phyloP scores from a whole-genome alignment of 768 basidiomycete species.

The Termitomyces heimii region DNA sequence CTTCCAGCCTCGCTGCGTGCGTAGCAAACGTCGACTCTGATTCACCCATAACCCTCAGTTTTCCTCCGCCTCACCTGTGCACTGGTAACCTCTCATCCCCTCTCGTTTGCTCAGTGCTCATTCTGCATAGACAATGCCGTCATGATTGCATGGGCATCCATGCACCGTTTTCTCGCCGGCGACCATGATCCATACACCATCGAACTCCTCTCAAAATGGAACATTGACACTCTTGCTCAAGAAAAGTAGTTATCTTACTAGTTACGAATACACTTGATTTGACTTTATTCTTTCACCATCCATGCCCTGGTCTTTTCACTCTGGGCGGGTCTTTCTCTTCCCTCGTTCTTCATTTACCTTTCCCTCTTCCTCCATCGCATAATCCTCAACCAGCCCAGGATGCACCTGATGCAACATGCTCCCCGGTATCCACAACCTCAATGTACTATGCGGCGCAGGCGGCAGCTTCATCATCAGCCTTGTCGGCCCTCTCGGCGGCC shows the following conservation, averaged over 20 bases:
- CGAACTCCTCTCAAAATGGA: conserved; percentile 69
- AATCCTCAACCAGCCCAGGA: conserved; percentile 44
- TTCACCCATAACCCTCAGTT: conserved; percentile 42
- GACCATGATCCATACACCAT: conserved; percentile 61
- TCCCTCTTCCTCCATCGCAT: conserved; percentile 19
- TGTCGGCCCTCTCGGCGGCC: neutral
- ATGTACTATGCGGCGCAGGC: conserved; percentile 33
- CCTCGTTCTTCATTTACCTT: neutral
- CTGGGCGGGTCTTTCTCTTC: neutral
- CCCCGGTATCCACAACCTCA: conserved; percentile 62
- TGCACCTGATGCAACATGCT: conserved; percentile 48
- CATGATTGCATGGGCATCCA: conserved; percentile 94
- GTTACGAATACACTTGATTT: neutral
- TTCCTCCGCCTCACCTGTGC: conserved; percentile 76
- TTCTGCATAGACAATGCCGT: conserved; percentile 79
- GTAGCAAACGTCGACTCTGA: conserved; percentile 18
- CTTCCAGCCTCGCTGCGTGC: conserved; percentile 23
- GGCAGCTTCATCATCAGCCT: conserved; percentile 22
- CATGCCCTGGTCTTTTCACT: too few relatives aligned
- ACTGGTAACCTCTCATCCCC: conserved; percentile 47
- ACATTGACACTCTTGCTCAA: conserved; percentile 47
- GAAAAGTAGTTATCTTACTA: neutral
- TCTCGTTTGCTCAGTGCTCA: neutral
- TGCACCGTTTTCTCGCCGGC: conserved; percentile 65
- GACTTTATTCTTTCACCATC: neutral